Evolutionary conservation across 805 yeast species (phyloP).

Genomic region (Suhomyces prunicola): DNA sequence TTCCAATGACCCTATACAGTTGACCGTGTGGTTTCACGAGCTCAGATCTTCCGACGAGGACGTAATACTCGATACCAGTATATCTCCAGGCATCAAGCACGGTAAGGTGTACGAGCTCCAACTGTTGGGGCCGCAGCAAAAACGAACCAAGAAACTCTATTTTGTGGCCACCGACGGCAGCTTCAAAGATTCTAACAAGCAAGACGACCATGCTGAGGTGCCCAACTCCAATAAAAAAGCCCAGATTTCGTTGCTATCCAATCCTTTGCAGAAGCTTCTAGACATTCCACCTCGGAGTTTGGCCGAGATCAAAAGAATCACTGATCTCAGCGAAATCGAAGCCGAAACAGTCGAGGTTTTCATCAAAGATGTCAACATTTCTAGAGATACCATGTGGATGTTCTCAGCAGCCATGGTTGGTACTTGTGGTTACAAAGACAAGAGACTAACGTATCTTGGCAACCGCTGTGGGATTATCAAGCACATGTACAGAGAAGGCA

Average conservation of each 20-base stretch:
- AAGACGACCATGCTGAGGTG: constrained; percentile 1
- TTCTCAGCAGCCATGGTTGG: constrained; percentile 60
- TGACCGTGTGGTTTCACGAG: constrained; percentile 69
- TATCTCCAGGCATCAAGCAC: constrained; percentile 38
- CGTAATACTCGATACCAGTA: constrained; percentile 65
- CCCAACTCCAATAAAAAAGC: constrained; percentile 18
- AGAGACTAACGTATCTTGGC: constrained; percentile 59
- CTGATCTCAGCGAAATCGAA: constrained; percentile 48
- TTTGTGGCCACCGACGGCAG: constrained; percentile 41
- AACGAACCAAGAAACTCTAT: constrained; percentile 34
- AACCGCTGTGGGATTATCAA: constrained; percentile 62
- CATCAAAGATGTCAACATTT: constrained; percentile 73
- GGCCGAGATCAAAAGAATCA: constrained; percentile 51
- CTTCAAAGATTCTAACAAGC: constrained; percentile 11
- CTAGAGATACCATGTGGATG: constrained; percentile 93
- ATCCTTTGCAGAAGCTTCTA: constrained; percentile 55
- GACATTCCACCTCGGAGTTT: constrained; percentile 66
- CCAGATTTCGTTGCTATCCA: constrained; percentile 57
- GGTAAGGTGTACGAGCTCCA: constrained; percentile 76
- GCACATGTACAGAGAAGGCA: constrained; percentile 64
- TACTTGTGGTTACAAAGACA: constrained; percentile 64
- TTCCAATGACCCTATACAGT: constrained; percentile 28
- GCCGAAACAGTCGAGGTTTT: constrained; percentile 82
- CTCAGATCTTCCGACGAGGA: constrained; percentile 52
- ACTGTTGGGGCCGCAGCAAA: constrained; percentile 35